phyloP scores from a whole-genome alignment of 108 stramenopile genomes.

The Cylindrotheca fusiformis region DNA sequence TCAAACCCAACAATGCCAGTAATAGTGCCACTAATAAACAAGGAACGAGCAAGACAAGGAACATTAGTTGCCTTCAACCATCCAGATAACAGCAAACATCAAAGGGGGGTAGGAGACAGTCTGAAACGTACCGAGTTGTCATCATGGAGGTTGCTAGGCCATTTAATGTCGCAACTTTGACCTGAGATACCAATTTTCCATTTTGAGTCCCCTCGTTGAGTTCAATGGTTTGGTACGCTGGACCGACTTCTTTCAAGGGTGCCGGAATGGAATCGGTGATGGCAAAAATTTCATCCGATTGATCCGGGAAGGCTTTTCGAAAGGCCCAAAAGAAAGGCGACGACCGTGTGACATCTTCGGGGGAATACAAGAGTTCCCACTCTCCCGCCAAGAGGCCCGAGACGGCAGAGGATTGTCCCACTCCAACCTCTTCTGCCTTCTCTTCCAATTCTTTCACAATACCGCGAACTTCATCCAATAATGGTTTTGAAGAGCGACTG shows the following conservation, averaged over 20 bases:
- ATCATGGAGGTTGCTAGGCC: constrained; percentile 87
- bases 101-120: too few relatives aligned
- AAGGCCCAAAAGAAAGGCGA: constrained; percentile 91
- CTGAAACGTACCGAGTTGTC: constrained; percentile 51
- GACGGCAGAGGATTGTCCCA: constrained; percentile 62
- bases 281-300: constrained; percentile 75
- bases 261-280: constrained; percentile 82
- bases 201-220: constrained; percentile 35
- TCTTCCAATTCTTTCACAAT: constrained; percentile 31
- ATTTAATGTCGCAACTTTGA: constrained; percentile 80
- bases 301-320: constrained; percentile 71
- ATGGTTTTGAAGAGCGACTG: constrained; percentile 20
- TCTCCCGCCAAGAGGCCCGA: constrained; percentile 66
- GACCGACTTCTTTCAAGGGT: constrained; percentile 81
- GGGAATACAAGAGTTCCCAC: constrained; percentile 78
- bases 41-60: not conserved
- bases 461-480: constrained; percentile 19
- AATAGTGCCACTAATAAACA: constrained; percentile 27
- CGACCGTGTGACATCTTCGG: constrained; percentile 76
- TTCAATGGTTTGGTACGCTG: constrained; percentile 75
- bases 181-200: constrained; percentile 68
- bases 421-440: constrained; percentile 29
- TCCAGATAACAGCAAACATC: too few relatives aligned
- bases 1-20: constrained; percentile 54
- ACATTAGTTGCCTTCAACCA: not conserved